Percentiles rank a stretch among this genome's conserved stretches.
Evolutionary conservation across 2,329 filamentous ascomycete species (phyloP).

Genomic region (Microsporum ferrugineum): DNA sequence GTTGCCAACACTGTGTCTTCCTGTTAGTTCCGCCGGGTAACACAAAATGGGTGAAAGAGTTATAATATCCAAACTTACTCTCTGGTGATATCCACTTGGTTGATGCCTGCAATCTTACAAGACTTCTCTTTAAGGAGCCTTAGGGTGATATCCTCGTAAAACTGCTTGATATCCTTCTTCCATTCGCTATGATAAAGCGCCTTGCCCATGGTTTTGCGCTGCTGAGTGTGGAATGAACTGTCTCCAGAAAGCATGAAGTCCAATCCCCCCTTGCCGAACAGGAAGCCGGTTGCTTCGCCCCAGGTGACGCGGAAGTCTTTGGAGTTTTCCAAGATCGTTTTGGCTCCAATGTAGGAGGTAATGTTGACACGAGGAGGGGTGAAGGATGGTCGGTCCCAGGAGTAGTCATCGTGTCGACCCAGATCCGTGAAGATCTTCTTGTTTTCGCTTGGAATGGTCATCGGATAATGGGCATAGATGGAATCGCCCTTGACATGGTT

Average conservation of each 20-base stretch:
- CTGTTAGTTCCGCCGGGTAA: not conserved
- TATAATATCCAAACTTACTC: conserved; percentile 21
- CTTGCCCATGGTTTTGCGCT: conserved; percentile 15
- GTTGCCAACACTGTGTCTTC: conserved; percentile 15
- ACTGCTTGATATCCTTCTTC: conserved; percentile 16
- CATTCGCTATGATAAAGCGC: conserved; percentile 17
- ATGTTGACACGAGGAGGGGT: conserved; percentile 15
- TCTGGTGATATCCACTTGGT: conserved; percentile 20
- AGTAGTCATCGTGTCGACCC: conserved; percentile 15
- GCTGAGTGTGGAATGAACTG: conserved; percentile 12
- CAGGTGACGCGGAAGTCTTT: conserved; percentile 19
- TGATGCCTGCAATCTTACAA: conserved; percentile 46
- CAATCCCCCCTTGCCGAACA: conserved; percentile 15
- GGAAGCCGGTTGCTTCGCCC: conserved; percentile 16
- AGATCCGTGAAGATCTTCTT: conserved; percentile 18
- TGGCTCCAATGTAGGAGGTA: conserved; percentile 15
- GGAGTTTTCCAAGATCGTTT: conserved; percentile 16
- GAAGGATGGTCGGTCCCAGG: conserved; percentile 15
- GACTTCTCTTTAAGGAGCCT: conserved; percentile 37
- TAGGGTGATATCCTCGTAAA: conserved; percentile 17
- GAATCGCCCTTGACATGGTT: conserved; percentile 21
- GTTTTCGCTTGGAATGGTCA: conserved; percentile 21
- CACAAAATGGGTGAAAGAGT: not conserved
- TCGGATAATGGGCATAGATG: conserved; percentile 21
- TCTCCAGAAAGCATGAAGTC: conserved; percentile 18